phyloP scores from a whole-genome alignment of 805 yeast species.

The Metahyphopichia silvanorum region DNA sequence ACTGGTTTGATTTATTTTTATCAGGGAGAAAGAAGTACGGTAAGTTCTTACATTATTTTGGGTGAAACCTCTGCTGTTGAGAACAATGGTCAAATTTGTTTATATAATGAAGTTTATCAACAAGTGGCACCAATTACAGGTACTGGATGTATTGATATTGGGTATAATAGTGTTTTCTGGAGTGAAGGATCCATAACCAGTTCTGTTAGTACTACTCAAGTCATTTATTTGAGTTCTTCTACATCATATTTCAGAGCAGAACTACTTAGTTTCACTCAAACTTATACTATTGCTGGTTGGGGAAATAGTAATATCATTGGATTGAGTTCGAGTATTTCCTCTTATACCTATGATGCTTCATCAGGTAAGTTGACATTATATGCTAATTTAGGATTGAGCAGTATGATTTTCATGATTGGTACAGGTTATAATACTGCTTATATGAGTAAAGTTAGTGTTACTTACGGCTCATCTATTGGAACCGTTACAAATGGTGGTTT shows the following conservation, averaged over 20 bases:
- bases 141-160: constrained; percentile 24
- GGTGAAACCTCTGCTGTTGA: too few species aligned
- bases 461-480: not conserved
- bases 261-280: constrained; percentile 15
- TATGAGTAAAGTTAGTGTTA: not conserved
- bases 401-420: not conserved
- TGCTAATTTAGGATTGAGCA: not conserved
- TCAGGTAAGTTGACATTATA: constrained; percentile 1
- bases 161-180: constrained; percentile 8
- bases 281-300: constrained; percentile 22
- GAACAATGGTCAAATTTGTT: constrained; percentile 24
- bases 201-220: constrained; percentile 9
- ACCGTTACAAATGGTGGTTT: not conserved
- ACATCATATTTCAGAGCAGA: constrained; percentile 7
- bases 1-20: constrained; percentile 11
- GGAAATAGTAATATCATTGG: constrained; percentile 28
- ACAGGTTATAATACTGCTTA: not conserved
- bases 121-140: constrained; percentile 21
- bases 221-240: constrained; percentile 12
- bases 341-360: constrained; percentile 3
- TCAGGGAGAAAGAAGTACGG: not conserved
- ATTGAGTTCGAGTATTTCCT: constrained; percentile 11
- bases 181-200: not conserved
- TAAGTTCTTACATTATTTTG: too few species aligned
- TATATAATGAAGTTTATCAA: constrained; percentile 16